phyloP scores from a whole-genome alignment of 371 early-diverging fungal genomes.

The Batrachochytrium dendrobatidis region DNA sequence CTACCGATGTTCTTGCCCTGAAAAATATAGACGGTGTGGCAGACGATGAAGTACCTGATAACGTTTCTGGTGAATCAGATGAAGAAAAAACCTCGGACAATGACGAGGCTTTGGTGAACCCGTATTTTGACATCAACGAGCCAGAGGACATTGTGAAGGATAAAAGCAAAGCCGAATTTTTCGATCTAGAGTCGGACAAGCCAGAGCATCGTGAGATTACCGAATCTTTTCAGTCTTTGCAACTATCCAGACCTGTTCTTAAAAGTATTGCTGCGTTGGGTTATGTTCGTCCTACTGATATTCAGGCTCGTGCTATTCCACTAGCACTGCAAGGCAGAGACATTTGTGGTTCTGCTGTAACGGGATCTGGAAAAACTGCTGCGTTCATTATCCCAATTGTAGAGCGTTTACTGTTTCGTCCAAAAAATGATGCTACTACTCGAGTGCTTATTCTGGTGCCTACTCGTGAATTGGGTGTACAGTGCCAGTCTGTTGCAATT shows the following conservation, averaged over 20 bases:
- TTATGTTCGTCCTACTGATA: slow-evolving; percentile 91
- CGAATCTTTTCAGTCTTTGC: slow-evolving; percentile 77
- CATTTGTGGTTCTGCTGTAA: slow-evolving; percentile 98
- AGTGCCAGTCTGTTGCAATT: slow-evolving; percentile 88
- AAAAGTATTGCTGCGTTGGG: slow-evolving; percentile 85
- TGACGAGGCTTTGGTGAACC: too few relatives aligned
- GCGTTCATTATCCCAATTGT: slow-evolving; percentile 97
- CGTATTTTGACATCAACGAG: slow-evolving; percentile 13
- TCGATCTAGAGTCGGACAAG: slow-evolving; percentile 24
- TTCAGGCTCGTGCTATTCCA: slow-evolving; percentile 96
- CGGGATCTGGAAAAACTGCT: slow-evolving; percentile 99
- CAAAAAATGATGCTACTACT: slow-evolving; percentile 66
- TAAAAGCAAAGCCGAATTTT: slow-evolving; percentile 40
- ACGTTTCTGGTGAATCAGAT: not conserved
- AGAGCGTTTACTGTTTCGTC: slow-evolving; percentile 87
- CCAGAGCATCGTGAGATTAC: not conserved
- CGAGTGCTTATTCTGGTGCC: slow-evolving; percentile 97
- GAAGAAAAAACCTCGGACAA: not conserved
- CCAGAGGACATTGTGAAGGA: slow-evolving; percentile 4
- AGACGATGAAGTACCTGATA: not conserved
- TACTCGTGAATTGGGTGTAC: slow-evolving; percentile 99
- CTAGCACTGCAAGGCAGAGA: slow-evolving; percentile 95
- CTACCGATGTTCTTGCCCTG: not conserved
- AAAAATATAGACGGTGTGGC: too few relatives aligned
- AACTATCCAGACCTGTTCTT: slow-evolving; percentile 90